These are phyloP conservation scores for Melaleuca alternifolia DNA, from an alignment of 345 rosid genomes.

Conservation along the genomic window DNA sequence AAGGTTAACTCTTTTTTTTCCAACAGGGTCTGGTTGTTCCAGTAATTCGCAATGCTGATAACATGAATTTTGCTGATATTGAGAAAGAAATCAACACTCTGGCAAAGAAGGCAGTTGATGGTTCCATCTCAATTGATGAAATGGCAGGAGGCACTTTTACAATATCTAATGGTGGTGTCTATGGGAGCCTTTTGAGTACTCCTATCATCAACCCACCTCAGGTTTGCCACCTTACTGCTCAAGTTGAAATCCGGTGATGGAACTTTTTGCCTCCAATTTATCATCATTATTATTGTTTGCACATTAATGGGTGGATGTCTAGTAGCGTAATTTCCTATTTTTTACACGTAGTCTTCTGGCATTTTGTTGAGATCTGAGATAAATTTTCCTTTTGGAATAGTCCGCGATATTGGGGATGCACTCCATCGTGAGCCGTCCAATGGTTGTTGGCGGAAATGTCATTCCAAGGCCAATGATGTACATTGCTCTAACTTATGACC, in stretches of 20 bases:
- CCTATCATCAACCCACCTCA: constrained; percentile 99
- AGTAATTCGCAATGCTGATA: constrained; percentile 54
- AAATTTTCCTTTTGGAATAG: constrained; percentile 11
- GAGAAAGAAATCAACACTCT: constrained; percentile 86
- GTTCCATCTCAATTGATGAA: constrained; percentile 91
- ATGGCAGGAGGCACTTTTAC: constrained; percentile 99
- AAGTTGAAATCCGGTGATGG: not conserved
- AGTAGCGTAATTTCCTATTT: not conserved
- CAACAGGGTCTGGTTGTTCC: constrained; percentile 86
- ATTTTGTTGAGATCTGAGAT: not conserved
- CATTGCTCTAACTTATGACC: constrained; percentile 72
- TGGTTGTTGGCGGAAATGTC: constrained; percentile 62
- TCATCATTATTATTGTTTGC: not conserved
- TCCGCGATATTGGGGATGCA: constrained; percentile 87
- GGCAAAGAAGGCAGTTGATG: constrained; percentile 87
- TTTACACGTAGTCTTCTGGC: not conserved
- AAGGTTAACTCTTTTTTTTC: not conserved
- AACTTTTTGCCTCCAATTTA: not conserved
- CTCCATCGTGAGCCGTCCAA: constrained; percentile 67
- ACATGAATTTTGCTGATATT: constrained; percentile 82
- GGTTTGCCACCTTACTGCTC: constrained; percentile 21
- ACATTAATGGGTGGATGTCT: not conserved
- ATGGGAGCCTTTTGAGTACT: constrained; percentile 94
- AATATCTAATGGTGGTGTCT: constrained; percentile 76
- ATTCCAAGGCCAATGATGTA: constrained; percentile 82